phyloP scores from a whole-genome alignment of 805 yeast species.

The Candida parachauliodes region DNA sequence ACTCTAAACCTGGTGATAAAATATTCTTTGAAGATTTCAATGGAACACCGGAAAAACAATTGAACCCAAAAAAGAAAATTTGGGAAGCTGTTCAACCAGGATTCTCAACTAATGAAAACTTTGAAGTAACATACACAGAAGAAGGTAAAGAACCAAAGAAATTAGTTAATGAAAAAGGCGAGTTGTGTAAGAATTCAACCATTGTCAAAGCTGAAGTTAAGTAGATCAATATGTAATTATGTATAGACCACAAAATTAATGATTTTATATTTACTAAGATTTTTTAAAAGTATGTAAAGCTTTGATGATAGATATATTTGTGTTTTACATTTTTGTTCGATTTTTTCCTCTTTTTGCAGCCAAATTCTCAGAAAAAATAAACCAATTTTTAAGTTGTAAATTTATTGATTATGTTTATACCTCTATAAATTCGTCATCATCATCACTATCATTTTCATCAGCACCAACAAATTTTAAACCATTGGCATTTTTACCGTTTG shows the following conservation, averaged over 20 bases:
- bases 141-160: conserved; percentile 72
- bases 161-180: conserved; percentile 78
- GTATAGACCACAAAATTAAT: too few relatives aligned
- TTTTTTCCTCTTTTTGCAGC: too few relatives aligned
- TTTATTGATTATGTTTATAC: too few relatives aligned
- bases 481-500: conserved; percentile 15
- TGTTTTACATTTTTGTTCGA: too few relatives aligned
- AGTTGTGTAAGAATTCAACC: conserved; percentile 68
- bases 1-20: conserved; percentile 93
- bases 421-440: conserved; percentile 11
- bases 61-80: conserved; percentile 97
- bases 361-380: too few relatives aligned
- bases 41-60: conserved; percentile 83
- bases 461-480: conserved; percentile 12
- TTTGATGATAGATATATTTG: too few relatives aligned
- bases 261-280: too few relatives aligned
- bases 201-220: conserved; percentile 71
- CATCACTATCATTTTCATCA: conserved; percentile 9
- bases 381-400: too few relatives aligned
- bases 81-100: conserved; percentile 95
- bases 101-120: conserved; percentile 73
- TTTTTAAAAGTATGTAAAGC: too few relatives aligned
- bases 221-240: conserved; percentile 9
- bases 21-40: conserved; percentile 90
- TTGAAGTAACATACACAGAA: conserved; percentile 76